Conservation (phyloP, 2,329 filamentous ascomycete genomes). For the Blastomyces percursus region DNA sequence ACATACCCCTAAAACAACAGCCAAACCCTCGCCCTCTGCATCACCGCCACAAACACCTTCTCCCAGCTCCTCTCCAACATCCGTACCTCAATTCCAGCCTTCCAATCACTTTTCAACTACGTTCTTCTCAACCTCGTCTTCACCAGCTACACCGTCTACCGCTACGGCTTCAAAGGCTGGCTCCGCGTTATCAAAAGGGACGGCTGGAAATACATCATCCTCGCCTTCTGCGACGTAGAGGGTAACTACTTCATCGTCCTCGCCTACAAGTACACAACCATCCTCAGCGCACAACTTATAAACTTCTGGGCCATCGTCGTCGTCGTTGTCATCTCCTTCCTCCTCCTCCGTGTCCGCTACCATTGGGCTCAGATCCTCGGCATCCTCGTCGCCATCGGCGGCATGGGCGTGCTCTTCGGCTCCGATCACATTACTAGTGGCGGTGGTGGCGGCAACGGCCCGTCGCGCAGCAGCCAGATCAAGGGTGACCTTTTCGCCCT, state of each 20-base stretch:
- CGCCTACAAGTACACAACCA: conserved; percentile 84
- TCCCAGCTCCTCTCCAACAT: conserved; percentile 58
- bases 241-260: conserved; percentile 98
- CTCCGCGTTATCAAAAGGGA: conserved; percentile 51
- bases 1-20: conserved; percentile 30
- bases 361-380: conserved; percentile 73
- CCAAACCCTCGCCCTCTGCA: conserved; percentile 77
- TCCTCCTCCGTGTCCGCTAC: conserved; percentile 79
- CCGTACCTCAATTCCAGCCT: conserved; percentile 76
- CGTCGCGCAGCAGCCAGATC: conserved; percentile 51
- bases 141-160: conserved; percentile 65
- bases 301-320: conserved; percentile 98
- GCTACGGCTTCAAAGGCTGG: conserved; percentile 66
- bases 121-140: conserved; percentile 72
- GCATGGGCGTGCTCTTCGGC: conserved; percentile 75
- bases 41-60: conserved; percentile 88
- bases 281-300: conserved; percentile 85
- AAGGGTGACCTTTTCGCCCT: conserved; percentile 92
- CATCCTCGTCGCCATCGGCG: conserved; percentile 82
- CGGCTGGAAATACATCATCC: conserved; percentile 88
- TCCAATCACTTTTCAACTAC: conserved; percentile 96
- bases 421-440: conserved; percentile 66
- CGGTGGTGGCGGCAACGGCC: conserved; percentile 36
- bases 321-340: conserved; percentile 74
- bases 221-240: conserved; percentile 87